Evolutionary conservation across 495 filamentous ascomycete species (phyloP).

Genomic region (Aspergillus cavernicola): DNA sequence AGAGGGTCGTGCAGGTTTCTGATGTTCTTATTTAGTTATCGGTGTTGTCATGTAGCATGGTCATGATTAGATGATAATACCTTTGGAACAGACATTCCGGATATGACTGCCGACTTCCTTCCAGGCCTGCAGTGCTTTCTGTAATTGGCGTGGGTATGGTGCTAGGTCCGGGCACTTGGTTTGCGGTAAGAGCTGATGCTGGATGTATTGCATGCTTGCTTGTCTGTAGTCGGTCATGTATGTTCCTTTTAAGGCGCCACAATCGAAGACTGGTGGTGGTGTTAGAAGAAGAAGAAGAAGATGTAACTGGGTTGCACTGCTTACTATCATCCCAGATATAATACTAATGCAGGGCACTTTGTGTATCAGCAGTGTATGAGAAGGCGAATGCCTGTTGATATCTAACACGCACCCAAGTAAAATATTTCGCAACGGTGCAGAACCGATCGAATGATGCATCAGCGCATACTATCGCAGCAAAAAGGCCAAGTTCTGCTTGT

Average conservation of each 20-base stretch:
- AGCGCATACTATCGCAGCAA: conserved; percentile 9
- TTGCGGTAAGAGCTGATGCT: background rate
- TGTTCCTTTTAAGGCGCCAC: background rate
- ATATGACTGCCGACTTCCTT: conserved; percentile 7
- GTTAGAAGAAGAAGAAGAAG: background rate
- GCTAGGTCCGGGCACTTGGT: background rate
- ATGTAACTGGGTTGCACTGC: background rate
- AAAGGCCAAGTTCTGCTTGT: conserved; percentile 8
- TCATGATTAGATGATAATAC: background rate
- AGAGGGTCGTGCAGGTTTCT: background rate
- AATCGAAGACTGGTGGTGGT: conserved; percentile 6
- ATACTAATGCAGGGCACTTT: too few species aligned
- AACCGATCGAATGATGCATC: conserved; percentile 9
- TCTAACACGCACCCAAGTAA: conserved; percentile 7
- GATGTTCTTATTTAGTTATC: background rate
- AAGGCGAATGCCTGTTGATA: too few species aligned
- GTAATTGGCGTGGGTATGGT: background rate
- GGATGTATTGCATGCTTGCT: conserved; percentile 9
- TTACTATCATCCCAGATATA: conserved; percentile 12
- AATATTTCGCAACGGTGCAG: conserved; percentile 7
- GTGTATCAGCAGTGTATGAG: too few species aligned
- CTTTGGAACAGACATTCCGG: background rate
- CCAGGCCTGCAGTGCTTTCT: conserved; percentile 9
- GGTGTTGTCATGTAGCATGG: background rate
- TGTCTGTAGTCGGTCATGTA: conserved; percentile 1